Evolutionary conservation across 2,329 filamentous ascomycete genomes (phyloP), one percentile per base, ranked within the genome.

Genomic region (Fusarium verticillioides): DNA sequence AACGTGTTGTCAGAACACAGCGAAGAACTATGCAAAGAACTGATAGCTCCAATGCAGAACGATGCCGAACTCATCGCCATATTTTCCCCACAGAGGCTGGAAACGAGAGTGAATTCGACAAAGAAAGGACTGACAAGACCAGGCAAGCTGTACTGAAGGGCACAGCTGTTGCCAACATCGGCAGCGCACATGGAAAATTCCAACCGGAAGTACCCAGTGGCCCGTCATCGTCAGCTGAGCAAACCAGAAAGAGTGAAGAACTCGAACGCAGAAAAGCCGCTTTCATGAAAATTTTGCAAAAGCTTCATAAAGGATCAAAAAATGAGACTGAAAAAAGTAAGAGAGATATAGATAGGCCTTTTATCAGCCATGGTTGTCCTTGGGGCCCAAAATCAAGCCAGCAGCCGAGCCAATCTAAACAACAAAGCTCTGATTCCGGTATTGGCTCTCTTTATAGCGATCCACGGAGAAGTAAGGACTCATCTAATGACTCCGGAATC

Each of bases 281-380:
- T 10, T 82, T 81, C 44, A 61, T 78, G 39, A 77, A 60, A 28
- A 62, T 82, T 58, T 54, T 82, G 8, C 54, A 75, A 16, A 82
- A 75, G 32, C 76, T 82, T 30, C 75, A 75, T 2, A 69, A 56
- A 28, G 49, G 60, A 21, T 49, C 59, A 18, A 36, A 57, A 12
- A 50, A 52, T n/a, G 54, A 46, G 21, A 18, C 32, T 13, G 61
- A 49, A n/a, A n/a, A n/a, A 18, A 13, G 56, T 19, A 60, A 62
- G 40, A 52, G 60, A 63, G 40, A 30, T 12, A 39, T 42, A 53
- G 43, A 37, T 23, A 28, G 30, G 7, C 37, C 46, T 18, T 13
- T 18, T 42, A 46, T 42, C 32, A 28, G n/a, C 40, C 66, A 62
- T 30, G 50, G 39, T 19, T 57, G 26, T 42, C 39, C 60, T 49